Base-by-base conservation (phyloP, 139 green algal species). In the Tetratostichococcus sp. region DNA sequence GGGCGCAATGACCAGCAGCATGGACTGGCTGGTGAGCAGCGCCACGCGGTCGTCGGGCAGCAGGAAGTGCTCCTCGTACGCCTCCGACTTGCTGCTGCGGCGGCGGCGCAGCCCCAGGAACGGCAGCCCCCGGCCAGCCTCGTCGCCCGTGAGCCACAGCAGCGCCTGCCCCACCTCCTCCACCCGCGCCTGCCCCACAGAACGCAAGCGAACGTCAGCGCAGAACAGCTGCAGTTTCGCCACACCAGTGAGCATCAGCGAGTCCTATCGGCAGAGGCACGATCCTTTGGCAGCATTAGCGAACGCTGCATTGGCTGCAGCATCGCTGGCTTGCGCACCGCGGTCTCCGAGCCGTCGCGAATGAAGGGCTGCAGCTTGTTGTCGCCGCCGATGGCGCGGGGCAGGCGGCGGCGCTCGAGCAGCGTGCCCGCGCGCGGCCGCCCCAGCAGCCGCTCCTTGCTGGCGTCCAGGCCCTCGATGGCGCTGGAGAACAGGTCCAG, bases 11-110 rank as follows among this genome's bases (percentile, higher is more conserved):
- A 97, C 67, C 71, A 93, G 80, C 77, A 94, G 73, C 31, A 91
- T 67, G 22, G 88, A 74, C 33, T 65, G 69, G 73, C 88, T 90
- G 34, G 90, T 97, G 69, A 96, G 79, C 43, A 97, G 70, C 30
- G 89, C 69, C 35, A 93, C 89, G 5, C 77, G 76, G 30, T 86
- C 74, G 0, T 85, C 76, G 4, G 90, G 90, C 73, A 97, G 84
- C 70, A 91, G 62, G 73, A 90, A 88, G 79, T 97, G 93, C 62
- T 89, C 79, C 76, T 97, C 93, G 42, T 97, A 97, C 0, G 77
- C 70, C 34, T 84, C 85, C 43, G 72, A 57, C 16, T 43, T 74
- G 76, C 66, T 25, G 42, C 30, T 19, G 67, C 69, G 67, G 35
- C 65, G 57, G 62, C 67, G 30, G 34, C 39, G 65, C 62, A 30